A percentile compares a stretch with the other conserved stretches of the same genome.
Conservation (phyloP, 2,329 filamentous ascomycete genomes). For the Aspergillus awamori region DNA sequence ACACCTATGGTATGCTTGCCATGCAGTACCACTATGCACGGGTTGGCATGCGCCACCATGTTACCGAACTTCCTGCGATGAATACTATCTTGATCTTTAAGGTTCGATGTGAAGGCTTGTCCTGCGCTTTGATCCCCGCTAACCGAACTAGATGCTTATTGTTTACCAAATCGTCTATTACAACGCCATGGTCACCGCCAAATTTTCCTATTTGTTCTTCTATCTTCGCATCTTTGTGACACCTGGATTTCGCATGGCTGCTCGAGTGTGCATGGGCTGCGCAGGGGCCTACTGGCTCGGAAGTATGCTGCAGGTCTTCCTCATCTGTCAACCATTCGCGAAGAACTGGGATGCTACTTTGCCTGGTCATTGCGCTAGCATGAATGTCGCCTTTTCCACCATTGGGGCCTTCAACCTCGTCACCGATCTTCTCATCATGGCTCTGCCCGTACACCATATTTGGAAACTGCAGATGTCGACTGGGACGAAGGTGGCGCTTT, state of each 20-base stretch:
- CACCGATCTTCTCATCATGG: slow-evolving; percentile 28
- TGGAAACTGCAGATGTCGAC: slow-evolving; percentile 29
- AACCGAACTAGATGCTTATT: slow-evolving; percentile 19
- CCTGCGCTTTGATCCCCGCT: neutral
- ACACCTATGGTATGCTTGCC: slow-evolving; percentile 26
- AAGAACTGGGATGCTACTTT: slow-evolving; percentile 23
- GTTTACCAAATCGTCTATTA: slow-evolving; percentile 32
- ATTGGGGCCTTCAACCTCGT: slow-evolving; percentile 30
- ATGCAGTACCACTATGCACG: slow-evolving; percentile 25
- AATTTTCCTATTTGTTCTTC: slow-evolving; percentile 35
- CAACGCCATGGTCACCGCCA: slow-evolving; percentile 32
- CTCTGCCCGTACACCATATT: slow-evolving; percentile 29
- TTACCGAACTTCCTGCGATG: slow-evolving; percentile 7
- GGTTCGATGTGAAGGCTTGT: neutral
- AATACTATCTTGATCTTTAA: slow-evolving; percentile 12
- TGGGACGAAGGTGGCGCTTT: slow-evolving; percentile 26
- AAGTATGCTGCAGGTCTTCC: slow-evolving; percentile 33
- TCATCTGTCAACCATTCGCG: slow-evolving; percentile 25
- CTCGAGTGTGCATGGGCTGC: slow-evolving; percentile 28
- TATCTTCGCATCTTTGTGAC: slow-evolving; percentile 37
- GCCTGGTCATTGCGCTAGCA: slow-evolving; percentile 26
- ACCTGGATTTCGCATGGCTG: slow-evolving; percentile 33
- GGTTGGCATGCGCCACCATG: slow-evolving; percentile 22
- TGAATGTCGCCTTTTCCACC: slow-evolving; percentile 26
- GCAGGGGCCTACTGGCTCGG: slow-evolving; percentile 32